These are phyloP conservation scores for Spathaspora sp. DNA, from an alignment of 1,139 yeast genomes.

Conservation along the genomic window DNA sequence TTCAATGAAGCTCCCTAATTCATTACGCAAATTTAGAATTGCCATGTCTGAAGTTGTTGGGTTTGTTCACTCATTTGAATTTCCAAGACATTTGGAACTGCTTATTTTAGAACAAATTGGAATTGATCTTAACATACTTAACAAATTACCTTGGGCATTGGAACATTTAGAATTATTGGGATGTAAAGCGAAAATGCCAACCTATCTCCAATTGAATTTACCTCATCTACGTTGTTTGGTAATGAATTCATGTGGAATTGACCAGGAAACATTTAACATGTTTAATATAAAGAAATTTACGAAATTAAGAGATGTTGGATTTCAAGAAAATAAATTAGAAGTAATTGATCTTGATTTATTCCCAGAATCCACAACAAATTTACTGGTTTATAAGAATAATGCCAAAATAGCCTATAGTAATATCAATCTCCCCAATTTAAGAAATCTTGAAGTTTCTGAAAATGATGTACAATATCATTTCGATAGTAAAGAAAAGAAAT, in stretches of 20 bases:
- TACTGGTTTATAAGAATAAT: not conserved
- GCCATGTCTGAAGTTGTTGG: slow-evolving; percentile 1
- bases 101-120: not conserved
- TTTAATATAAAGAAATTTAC: slow-evolving; percentile 1
- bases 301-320: slow-evolving; percentile 2
- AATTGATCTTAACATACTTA: slow-evolving; percentile 3
- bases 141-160: slow-evolving; percentile 1
- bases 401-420: not conserved
- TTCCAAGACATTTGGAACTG: slow-evolving; percentile 1
- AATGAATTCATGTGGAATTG: slow-evolving; percentile 1
- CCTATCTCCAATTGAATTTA: slow-evolving; percentile 1
- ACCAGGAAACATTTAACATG: slow-evolving; percentile 2
- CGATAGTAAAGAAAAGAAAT: not conserved
- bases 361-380: slow-evolving; percentile 1
- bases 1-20: slow-evolving; percentile 2
- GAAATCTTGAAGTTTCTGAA: slow-evolving; percentile 66
- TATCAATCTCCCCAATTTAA: slow-evolving; percentile 41
- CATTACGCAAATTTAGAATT: slow-evolving; percentile 1
- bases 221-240: slow-evolving; percentile 3
- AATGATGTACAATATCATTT: slow-evolving; percentile 34
- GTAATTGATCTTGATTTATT: slow-evolving; percentile 3
- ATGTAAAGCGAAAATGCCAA: slow-evolving; percentile 1
- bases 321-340: not conserved
- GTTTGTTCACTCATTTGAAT: slow-evolving; percentile 1
- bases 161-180: slow-evolving; percentile 1